These are phyloP conservation scores for Infundibulicybe gibba DNA, from an alignment of 768 basidiomycete genomes.

Conservation along the genomic window DNA sequence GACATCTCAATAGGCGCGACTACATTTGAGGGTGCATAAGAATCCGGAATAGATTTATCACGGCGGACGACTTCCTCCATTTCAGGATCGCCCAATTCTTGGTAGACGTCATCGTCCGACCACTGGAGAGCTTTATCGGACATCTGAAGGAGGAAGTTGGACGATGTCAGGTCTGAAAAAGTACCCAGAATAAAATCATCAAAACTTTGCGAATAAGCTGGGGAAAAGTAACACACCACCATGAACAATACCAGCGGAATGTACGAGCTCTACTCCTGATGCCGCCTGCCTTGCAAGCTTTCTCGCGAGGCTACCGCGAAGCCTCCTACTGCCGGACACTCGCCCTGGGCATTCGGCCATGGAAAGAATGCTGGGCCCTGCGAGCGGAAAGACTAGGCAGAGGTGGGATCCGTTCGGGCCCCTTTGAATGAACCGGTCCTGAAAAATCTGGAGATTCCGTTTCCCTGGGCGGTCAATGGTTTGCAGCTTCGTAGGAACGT, in stretches of 20 bases:
- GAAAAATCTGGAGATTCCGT: slow-evolving; percentile 1
- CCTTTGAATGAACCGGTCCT: slow-evolving; percentile 5
- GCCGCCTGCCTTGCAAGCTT: background rate
- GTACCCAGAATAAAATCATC: background rate
- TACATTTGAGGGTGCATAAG: background rate
- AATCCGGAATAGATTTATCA: background rate
- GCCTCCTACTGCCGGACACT: background rate
- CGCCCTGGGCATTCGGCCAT: background rate
- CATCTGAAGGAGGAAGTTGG: background rate
- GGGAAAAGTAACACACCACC: background rate
- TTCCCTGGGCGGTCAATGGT: background rate
- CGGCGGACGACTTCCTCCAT: background rate
- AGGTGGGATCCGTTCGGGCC: slow-evolving; percentile 8
- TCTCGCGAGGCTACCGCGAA: background rate
- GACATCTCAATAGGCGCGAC: background rate
- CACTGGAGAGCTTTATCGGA: background rate
- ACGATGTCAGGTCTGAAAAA: background rate
- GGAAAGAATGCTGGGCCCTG: background rate
- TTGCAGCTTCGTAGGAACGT: background rate
- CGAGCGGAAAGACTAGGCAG: slow-evolving; percentile 6
- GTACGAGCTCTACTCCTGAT: background rate
- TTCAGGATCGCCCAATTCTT: background rate
- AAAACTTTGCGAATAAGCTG: background rate
- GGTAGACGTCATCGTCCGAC: background rate
- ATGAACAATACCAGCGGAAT: background rate